These are phyloP conservation scores for Starmerella stellata DNA, from an alignment of 805 yeast species.

Conservation along the genomic window DNA sequence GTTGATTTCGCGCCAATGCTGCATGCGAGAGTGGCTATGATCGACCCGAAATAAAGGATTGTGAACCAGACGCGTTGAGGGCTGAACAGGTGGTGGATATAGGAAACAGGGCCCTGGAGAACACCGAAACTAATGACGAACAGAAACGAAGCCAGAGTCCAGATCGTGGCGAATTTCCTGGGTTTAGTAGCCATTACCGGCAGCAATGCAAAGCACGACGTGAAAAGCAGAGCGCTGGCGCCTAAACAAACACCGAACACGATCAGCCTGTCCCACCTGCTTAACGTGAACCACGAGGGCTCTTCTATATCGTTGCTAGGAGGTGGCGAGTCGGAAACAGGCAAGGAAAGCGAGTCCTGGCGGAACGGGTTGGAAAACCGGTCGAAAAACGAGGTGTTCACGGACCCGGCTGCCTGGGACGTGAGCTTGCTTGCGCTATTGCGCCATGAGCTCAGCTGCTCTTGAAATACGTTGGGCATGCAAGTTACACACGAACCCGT, in stretches of 20 bases:
- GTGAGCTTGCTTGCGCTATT: slow-evolving; percentile 13
- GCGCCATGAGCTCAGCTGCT: slow-evolving; percentile 23
- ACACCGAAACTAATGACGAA: slow-evolving; percentile 82
- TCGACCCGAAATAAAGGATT: slow-evolving; percentile 59
- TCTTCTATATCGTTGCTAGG: slow-evolving; percentile 21
- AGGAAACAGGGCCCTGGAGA: slow-evolving; percentile 79
- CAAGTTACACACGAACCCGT: too few relatives aligned
- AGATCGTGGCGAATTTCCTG: slow-evolving; percentile 62
- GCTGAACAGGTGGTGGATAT: slow-evolving; percentile 53
- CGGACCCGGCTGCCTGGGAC: slow-evolving; percentile 14
- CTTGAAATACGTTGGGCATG: slow-evolving; percentile 20
- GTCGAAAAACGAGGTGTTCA: slow-evolving; percentile 16
- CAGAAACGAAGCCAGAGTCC: slow-evolving; percentile 81
- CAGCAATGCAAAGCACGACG: slow-evolving; percentile 61
- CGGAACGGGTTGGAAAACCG: slow-evolving; percentile 20
- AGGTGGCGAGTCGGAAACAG: slow-evolving; percentile 15
- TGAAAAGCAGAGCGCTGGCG: slow-evolving; percentile 66
- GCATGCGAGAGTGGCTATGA: slow-evolving; percentile 58
- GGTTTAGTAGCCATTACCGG: slow-evolving; percentile 84
- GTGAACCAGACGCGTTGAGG: slow-evolving; percentile 66
- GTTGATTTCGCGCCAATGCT: slow-evolving; percentile 57
- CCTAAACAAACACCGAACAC: slow-evolving; percentile 61
- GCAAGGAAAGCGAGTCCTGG: slow-evolving; percentile 14
- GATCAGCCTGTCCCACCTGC: slow-evolving; percentile 62
- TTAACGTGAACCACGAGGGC: slow-evolving; percentile 27